phyloP scores from a whole-genome alignment of 106 monocot genomes.

The Dioscorea alata region DNA sequence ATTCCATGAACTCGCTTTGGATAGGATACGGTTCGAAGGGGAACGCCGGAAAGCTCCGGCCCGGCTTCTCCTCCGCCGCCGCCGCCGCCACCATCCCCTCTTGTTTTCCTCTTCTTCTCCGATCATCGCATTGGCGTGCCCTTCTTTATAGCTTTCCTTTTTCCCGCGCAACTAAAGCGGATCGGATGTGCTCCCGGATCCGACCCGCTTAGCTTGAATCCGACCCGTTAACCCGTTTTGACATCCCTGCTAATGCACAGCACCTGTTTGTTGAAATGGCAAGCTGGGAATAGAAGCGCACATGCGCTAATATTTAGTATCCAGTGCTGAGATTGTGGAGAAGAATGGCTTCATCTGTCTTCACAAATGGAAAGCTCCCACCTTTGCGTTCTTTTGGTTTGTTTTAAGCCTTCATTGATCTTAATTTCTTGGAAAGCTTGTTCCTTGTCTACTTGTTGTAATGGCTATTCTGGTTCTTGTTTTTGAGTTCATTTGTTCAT shows the following conservation, averaged over 20 bases:
- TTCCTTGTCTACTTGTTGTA: no score
- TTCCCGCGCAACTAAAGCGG: not conserved
- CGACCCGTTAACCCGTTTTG: no score
- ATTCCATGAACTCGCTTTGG: conserved; percentile 87
- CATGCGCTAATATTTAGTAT: no score
- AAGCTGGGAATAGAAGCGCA: no score
- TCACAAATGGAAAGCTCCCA: not conserved
- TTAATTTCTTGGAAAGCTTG: no score
- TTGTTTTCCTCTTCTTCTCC: not conserved
- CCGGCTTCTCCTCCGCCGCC: conserved; percentile 16
- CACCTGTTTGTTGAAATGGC: no score
- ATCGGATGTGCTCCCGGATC: not conserved
- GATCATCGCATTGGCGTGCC: not conserved
- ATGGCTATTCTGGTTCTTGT: no score
- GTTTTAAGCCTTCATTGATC: not conserved
- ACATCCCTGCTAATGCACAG: no score
- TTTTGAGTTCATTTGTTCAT: no score
- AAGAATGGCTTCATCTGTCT: not conserved
- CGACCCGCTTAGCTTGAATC: not conserved
- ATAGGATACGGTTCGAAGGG: conserved; percentile 93
- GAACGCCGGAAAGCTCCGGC: conserved; percentile 73
- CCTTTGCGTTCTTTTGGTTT: not conserved
- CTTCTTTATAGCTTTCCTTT: not conserved
- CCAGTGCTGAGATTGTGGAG: not conserved
- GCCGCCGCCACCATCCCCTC: not conserved